Evolutionary conservation across 116 monocot genomes (phyloP), one percentile per base, ranked within the genome.

Genomic region (Papilionanthe hybrid): DNA sequence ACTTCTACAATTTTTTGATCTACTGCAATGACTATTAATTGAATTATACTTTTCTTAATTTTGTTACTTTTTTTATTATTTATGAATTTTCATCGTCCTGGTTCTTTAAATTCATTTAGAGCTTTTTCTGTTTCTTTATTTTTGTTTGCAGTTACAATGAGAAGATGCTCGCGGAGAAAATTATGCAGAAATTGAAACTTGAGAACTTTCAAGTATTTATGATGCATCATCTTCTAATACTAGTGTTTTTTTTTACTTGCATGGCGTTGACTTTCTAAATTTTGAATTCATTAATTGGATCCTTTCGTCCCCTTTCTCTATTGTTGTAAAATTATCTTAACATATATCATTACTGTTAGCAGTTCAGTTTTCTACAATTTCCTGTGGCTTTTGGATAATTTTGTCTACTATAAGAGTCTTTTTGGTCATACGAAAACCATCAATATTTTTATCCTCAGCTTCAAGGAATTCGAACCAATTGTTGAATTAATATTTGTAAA

Each of bases 161-260:
- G 50, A 90, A 67, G 87, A 79, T 72, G 8, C 30, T 96, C 10
- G 84, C 90, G 20, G 86, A 90, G 79, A 90, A 77, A 85, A 88
- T 96, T 69, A 58, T 96, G 45, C 78, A 78, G 69, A 91, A 89
- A 78, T 77, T 90, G 81, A 86, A 89, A 11, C 91, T 96, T 37
- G 86, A 87, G 65, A 93, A 93, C 57, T 96, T 87, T 76, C 96
- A 96, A 84, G 96, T 93, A 89, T 75, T 82, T 50, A 9, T 50
- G 0, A n/a, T 28, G 49, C 75, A 73, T 42, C 73, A 73, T 32
- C 69, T 15, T 29, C 73, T 73, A 20, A 44, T 73, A 18, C 9
- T 17, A 13, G 5, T n/a, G n/a, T 73, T 22, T 44, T 73, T 73
- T 73, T 22, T 22, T 73, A 22, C 9, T 73, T 42, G 2, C n/a